These are phyloP conservation scores for Aspergillus fumigatiaffinis DNA, from an alignment of 2,329 filamentous ascomycete species.

Conservation along the genomic window DNA sequence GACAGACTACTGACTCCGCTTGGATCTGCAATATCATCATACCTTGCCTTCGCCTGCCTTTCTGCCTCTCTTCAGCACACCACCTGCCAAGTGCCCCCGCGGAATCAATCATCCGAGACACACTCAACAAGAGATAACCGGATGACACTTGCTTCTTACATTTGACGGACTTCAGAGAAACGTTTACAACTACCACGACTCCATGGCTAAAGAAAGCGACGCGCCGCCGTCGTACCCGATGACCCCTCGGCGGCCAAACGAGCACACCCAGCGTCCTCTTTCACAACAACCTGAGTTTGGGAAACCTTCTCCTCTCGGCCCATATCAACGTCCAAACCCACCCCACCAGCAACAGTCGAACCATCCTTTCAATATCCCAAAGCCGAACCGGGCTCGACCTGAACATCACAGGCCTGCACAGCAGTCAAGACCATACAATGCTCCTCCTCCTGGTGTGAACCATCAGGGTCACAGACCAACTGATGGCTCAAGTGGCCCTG, in stretches of 20 bases:
- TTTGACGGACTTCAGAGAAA: neutral
- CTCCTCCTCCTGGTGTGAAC: conserved; percentile 10
- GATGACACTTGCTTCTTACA: neutral
- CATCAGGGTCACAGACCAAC: conserved; percentile 16
- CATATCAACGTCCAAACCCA: conserved; percentile 33
- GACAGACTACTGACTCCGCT: neutral
- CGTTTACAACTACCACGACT: neutral
- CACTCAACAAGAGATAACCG: neutral
- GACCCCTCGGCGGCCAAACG: conserved; percentile 33
- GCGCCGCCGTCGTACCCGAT: conserved; percentile 34
- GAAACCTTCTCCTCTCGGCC: conserved; percentile 53
- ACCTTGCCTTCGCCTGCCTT: neutral
- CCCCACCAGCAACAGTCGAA: conserved; percentile 24
- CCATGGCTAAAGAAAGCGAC: conserved; percentile 52
- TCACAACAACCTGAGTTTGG: conserved; percentile 53
- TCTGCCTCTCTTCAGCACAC: neutral
- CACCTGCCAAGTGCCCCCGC: neutral
- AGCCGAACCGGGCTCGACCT: conserved; percentile 44
- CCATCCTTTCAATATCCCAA: conserved; percentile 51
- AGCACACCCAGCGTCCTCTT: conserved; percentile 30
- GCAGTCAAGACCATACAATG: conserved; percentile 19
- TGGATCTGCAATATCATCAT: neutral
- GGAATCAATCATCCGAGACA: neutral
- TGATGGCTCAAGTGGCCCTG: conserved; percentile 13
- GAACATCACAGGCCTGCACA: conserved; percentile 46